phyloP scores from a whole-genome alignment of 148 eudicot species.

The Rhododendron kiyosumense region DNA sequence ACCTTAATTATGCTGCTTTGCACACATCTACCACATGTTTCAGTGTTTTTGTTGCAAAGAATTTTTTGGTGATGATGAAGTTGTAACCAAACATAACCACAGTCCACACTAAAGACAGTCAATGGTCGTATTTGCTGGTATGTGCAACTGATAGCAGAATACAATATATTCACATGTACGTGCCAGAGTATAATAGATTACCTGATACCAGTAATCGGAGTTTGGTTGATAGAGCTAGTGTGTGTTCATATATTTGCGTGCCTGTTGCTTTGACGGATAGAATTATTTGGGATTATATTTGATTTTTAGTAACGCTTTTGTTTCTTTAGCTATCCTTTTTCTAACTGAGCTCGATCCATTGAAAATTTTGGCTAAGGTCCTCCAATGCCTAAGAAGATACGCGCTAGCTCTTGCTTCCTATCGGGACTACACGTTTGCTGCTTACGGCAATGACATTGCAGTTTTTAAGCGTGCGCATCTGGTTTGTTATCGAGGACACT shows the following conservation, averaged over 20 bases:
- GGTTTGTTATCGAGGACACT: slow-evolving; percentile 33
- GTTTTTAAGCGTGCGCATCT: slow-evolving; percentile 93
- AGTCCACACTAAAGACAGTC: neutral
- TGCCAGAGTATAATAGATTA: neutral
- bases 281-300: neutral
- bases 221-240: neutral
- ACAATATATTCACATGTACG: neutral
- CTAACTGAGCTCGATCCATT: too few species aligned
- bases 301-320: neutral
- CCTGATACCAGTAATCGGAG: neutral
- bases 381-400: slow-evolving; percentile 72
- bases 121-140: neutral
- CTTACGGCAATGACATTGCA: slow-evolving; percentile 74
- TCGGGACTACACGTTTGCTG: slow-evolving; percentile 96
- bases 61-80: too few species aligned
- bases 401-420: slow-evolving; percentile 71
- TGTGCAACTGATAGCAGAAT: neutral
- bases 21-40: too few species aligned
- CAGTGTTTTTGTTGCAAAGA: too few species aligned
- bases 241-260: neutral
- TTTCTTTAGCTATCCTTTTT: neutral
- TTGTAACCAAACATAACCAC: too few species aligned
- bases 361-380: slow-evolving; percentile 56
- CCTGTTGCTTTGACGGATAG: neutral
- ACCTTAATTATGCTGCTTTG: neutral